Base-by-base conservation (phyloP, 208 protist species). In the Crithidia bombi region DNA sequence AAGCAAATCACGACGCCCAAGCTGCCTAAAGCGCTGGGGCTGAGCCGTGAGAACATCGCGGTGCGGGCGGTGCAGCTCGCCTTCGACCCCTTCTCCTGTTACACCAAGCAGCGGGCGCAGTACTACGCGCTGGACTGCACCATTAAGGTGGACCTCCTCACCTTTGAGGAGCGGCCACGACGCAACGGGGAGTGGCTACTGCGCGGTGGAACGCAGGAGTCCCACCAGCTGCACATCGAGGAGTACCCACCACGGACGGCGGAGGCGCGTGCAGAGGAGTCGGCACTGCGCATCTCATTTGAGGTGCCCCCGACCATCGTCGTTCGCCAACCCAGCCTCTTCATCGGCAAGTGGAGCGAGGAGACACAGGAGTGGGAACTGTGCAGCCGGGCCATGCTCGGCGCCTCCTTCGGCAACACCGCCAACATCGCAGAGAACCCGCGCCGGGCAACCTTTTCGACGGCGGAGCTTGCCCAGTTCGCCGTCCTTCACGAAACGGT, bases 401-500 rank as follows among this genome's bases (percentile, higher is more conserved):
- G 71, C 32, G 81, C 78, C 28, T 71, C 57, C n/a, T 79, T 89
- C 47, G 49, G 77, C 59, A 67, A 55, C 50, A 69, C 58, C 15
- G 67, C 56, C 0, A 64, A 81, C 15, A 70, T 70, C 14, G 64
- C 84, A 5, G 56, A 68, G 9, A 87, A 75, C 58, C 68, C 65
- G 28, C 77, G 89, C 25, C 76, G 79, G 1, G 84, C 82, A 23
- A 88, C 87, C 32, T 96, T 97, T 68, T 39, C 70, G 25, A 87
- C 85, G 28, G 62, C 69, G 11, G 86, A 96, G 79, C 83, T 97
- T n/a, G 76, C 86, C 5, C 87, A 88, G 55, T 94, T 95, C 54
- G 91, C 93, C 17, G 75, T 97, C 25, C 83, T 97, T 17, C 93
- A 97, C 62, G 91, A 96, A 64, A 95, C 89, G 39, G 89, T 85